Percentiles rank a stretch among this genome's conserved stretches.
phyloP scores from a whole-genome alignment of 257 asterid genomes.

The Mitragyna speciosa region DNA sequence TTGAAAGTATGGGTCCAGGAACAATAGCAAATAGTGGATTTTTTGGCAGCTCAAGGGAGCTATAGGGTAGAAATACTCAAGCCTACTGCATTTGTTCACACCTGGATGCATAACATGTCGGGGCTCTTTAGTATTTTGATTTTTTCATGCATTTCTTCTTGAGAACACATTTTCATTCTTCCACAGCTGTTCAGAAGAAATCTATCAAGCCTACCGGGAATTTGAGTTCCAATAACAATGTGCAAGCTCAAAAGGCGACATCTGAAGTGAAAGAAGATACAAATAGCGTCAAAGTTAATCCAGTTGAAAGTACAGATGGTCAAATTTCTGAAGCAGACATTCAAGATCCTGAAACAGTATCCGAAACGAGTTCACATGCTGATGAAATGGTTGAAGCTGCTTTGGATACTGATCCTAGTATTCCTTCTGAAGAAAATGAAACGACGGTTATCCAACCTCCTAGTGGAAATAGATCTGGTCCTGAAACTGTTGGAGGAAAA shows the following conservation, averaged over 20 bases:
- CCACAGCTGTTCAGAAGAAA: slow-evolving; percentile 54
- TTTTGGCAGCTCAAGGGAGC: neutral
- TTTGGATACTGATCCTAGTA: slow-evolving; percentile 37
- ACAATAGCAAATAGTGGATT: neutral
- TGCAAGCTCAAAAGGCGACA: slow-evolving; percentile 34
- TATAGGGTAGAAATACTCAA: neutral
- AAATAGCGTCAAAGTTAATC: slow-evolving; percentile 19
- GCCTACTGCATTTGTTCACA: neutral
- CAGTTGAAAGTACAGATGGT: slow-evolving; percentile 16
- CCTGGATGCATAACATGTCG: neutral
- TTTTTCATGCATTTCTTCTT: slow-evolving; percentile 1
- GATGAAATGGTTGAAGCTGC: slow-evolving; percentile 40
- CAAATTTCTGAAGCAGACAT: slow-evolving; percentile 26
- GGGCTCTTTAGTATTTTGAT: neutral
- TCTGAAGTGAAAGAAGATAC: slow-evolving; percentile 45
- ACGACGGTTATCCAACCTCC: slow-evolving; percentile 42
- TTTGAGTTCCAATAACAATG: slow-evolving; percentile 25
- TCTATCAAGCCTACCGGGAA: slow-evolving; percentile 34
- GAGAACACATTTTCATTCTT: slow-evolving; percentile 9
- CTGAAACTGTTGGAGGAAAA: slow-evolving; percentile 45
- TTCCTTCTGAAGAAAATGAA: slow-evolving; percentile 34
- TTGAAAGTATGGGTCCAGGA: no score
- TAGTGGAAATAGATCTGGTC: slow-evolving; percentile 31
- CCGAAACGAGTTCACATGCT: slow-evolving; percentile 36
- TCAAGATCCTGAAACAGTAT: slow-evolving; percentile 39